Evolutionary conservation across 2,329 filamentous ascomycete genomes (phyloP).

Genomic region (Lachnellula suecica): DNA sequence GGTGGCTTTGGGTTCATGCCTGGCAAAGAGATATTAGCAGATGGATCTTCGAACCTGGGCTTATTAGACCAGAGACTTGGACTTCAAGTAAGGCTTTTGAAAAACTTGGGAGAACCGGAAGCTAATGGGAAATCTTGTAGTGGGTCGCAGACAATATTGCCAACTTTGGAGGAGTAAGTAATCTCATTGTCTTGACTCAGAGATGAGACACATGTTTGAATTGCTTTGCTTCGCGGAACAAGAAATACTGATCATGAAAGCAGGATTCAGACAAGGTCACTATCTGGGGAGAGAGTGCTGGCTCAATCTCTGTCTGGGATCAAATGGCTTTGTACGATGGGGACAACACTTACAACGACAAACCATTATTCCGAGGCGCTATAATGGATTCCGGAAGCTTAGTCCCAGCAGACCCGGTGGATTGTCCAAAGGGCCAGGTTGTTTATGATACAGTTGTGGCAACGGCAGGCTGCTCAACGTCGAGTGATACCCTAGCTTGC

Average conservation of each 20-base stretch:
- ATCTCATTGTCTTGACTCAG: too few relatives aligned
- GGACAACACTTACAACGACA: slow-evolving; percentile 70
- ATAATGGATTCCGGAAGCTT: slow-evolving; percentile 76
- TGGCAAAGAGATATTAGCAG: slow-evolving; percentile 63
- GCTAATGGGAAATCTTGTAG: too few relatives aligned
- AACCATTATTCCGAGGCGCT: slow-evolving; percentile 69
- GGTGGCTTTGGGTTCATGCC: slow-evolving; percentile 72
- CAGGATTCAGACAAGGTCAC: slow-evolving; percentile 78
- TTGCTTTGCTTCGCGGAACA: too few relatives aligned
- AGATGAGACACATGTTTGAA: too few relatives aligned
- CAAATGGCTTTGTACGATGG: slow-evolving; percentile 75
- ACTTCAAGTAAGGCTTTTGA: too few relatives aligned
- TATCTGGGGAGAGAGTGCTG: slow-evolving; percentile 71
- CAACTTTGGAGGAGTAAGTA: slow-evolving; percentile 74
- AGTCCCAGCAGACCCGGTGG: slow-evolving; percentile 60
- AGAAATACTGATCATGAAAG: too few relatives aligned
- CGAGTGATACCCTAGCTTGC: slow-evolving; percentile 60
- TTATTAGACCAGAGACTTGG: slow-evolving; percentile 70
- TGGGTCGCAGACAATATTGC: slow-evolving; percentile 74
- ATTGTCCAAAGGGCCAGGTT: slow-evolving; percentile 62
- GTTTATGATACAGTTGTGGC: slow-evolving; percentile 61
- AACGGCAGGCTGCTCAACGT: slow-evolving; percentile 58
- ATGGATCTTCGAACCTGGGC: slow-evolving; percentile 69
- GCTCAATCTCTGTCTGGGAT: slow-evolving; percentile 70
- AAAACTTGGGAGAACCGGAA: too few relatives aligned